Evolutionary conservation across 129 eudicot genomes (phyloP).

Genomic region (Logfia minima): DNA sequence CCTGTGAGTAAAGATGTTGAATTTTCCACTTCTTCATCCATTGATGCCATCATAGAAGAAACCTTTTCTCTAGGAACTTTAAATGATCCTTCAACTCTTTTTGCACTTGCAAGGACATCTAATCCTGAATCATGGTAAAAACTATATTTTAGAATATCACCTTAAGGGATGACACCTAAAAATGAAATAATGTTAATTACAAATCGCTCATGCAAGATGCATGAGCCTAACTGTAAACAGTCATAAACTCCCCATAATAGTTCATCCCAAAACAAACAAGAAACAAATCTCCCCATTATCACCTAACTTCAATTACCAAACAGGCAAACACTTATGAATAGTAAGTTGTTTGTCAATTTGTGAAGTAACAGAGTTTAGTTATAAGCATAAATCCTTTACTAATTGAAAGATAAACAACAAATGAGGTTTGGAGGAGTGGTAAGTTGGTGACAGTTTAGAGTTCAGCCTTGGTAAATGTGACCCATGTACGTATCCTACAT

Average conservation of each 20-base stretch:
- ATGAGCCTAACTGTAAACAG: neutral
- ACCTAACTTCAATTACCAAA: too few relatives aligned
- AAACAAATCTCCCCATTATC: neutral
- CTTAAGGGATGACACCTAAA: neutral
- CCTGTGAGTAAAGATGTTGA: conserved; percentile 38
- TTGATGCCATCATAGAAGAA: conserved; percentile 55
- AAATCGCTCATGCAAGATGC: neutral
- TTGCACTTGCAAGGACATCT: conserved; percentile 68
- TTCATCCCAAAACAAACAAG: neutral
- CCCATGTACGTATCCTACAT: too few relatives aligned
- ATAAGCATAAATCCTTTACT: too few relatives aligned
- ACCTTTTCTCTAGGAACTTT: conserved; percentile 66
- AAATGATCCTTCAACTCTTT: conserved; percentile 61
- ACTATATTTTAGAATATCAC: neutral
- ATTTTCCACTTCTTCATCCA: conserved; percentile 59
- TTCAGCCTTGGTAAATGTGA: too few relatives aligned
- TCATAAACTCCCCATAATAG: neutral
- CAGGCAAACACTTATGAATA: neutral
- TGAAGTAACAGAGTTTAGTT: too few relatives aligned
- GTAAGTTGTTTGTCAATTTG: too few relatives aligned
- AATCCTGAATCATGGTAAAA: conserved; percentile 45
- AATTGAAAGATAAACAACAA: too few relatives aligned
- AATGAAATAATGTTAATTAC: neutral
- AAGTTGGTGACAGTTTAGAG: too few relatives aligned
- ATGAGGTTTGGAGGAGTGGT: too few relatives aligned